Evolutionary conservation across 495 filamentous ascomycete species (phyloP).

Genomic region (Penicillium fimorum): DNA sequence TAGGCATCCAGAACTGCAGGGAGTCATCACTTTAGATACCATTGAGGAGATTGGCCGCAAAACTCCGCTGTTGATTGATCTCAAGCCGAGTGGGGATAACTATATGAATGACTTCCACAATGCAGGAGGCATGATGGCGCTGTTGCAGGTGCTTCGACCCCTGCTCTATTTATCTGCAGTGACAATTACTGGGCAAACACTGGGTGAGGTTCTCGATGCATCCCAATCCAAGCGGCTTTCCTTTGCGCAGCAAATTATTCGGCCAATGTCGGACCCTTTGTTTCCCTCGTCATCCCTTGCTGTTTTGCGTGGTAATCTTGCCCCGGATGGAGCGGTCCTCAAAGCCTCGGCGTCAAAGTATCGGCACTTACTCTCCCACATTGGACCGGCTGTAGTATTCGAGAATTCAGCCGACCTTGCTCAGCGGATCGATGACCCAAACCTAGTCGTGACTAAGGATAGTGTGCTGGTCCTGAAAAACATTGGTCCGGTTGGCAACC

Average conservation of each 20-base stretch:
- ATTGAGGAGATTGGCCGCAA: slow-evolving; percentile 59
- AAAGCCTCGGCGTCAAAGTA: slow-evolving; percentile 64
- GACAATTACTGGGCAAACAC: slow-evolving; percentile 58
- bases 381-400: slow-evolving; percentile 59
- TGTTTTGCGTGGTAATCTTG: slow-evolving; percentile 56
- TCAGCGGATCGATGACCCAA: slow-evolving; percentile 54
- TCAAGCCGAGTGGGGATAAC: slow-evolving; percentile 66
- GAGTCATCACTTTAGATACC: slow-evolving; percentile 53
- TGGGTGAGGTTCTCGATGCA: slow-evolving; percentile 54
- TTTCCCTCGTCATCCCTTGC: slow-evolving; percentile 55
- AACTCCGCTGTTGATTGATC: slow-evolving; percentile 61
- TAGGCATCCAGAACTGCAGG: slow-evolving; percentile 54
- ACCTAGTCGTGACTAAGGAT: slow-evolving; percentile 49
- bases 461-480: slow-evolving; percentile 59
- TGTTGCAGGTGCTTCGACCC: slow-evolving; percentile 55
- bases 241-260: slow-evolving; percentile 46
- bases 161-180: slow-evolving; percentile 55
- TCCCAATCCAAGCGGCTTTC: slow-evolving; percentile 45
- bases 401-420: slow-evolving; percentile 55
- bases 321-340: slow-evolving; percentile 55
- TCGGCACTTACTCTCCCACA: slow-evolving; percentile 48
- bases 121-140: slow-evolving; percentile 61
- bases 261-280: slow-evolving; percentile 51
- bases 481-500: slow-evolving; percentile 64
- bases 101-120: slow-evolving; percentile 75